A percentile compares a stretch with the other conserved stretches of the same genome.
phyloP scores from a whole-genome alignment of 139 green algal species.

The Auxenochlorella pyrenoidosa region DNA sequence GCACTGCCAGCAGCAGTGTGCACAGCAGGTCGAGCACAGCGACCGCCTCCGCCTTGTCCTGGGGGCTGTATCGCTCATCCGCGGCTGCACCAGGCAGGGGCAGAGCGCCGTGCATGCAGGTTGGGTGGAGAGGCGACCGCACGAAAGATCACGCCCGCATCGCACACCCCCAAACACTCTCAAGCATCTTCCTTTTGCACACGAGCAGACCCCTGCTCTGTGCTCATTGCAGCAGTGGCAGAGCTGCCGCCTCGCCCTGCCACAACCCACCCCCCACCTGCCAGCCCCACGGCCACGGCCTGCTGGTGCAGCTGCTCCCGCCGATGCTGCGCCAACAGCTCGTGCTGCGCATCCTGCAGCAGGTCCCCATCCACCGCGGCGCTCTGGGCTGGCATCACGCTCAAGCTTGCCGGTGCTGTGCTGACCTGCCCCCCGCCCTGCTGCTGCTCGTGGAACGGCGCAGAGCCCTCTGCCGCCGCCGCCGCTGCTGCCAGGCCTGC shows the following conservation, averaged over 20 bases:
- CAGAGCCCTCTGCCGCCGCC: background rate
- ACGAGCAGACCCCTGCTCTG: no score
- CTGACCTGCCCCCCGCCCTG: background rate
- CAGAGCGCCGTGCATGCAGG: background rate
- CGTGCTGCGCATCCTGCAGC: background rate
- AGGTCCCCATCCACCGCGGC: background rate
- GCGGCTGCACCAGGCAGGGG: background rate
- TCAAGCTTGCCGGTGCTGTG: background rate
- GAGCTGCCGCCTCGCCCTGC: no score
- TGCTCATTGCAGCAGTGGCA: no score
- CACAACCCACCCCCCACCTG: no score
- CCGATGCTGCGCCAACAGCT: background rate
- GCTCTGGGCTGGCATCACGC: slow-evolving; percentile 11
- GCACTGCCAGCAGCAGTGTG: slow-evolving; percentile 2
- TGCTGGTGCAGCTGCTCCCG: background rate
- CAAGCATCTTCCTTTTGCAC: no score
- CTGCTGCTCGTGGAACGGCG: background rate
- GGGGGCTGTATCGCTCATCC: background rate
- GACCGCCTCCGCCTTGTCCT: background rate
- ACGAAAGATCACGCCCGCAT: background rate
- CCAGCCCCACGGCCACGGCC: slow-evolving; percentile 5
- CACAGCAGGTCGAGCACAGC: slow-evolving; percentile 30
- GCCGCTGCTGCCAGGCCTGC: background rate
- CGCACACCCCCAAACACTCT: no score
- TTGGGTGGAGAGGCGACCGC: background rate